Evolutionary conservation across 352 stramenopile genomes (phyloP), one percentile per base, ranked within the genome.

Genomic region (Globisporangium acanthophoron): DNA sequence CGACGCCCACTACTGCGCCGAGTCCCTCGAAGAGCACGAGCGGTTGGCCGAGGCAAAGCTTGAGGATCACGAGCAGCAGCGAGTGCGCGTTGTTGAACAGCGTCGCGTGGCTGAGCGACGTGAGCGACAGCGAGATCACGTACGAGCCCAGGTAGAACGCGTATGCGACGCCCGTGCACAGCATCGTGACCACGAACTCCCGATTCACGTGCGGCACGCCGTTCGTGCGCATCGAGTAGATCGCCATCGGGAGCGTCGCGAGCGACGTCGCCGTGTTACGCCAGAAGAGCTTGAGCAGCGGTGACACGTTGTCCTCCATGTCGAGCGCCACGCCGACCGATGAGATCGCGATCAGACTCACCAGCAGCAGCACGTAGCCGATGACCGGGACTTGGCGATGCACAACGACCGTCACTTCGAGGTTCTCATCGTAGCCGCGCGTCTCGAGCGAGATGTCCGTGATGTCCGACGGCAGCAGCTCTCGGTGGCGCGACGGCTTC

Each of bases 1-100:
- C 77, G 47, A 92, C 81, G n/a, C 82, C 85, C 41, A 94, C 71
- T 1, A 78, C 78, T 37, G 80, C 91, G 20, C 85, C 85, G 24
- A 90, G 67, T 12, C 79, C 79, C 60, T 94, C 85, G 47, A 87
- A 88, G 63, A 88, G 72, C 16, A 76, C 85, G 16, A 94, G 76
- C 49, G 80, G 79, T 29, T 83, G 65, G 0, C 78, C 82, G 18
- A 88, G 65, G 0, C 87, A 37, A 20, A 90, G 54, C 3, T 80
- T 78, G 0, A 76, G 75, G 2, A 91, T 61, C 18, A 94, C 77
- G 70, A 94, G 87, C 24, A 92, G 70, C 51, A 92, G 64, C 58
- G 82, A 92, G 61, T 92, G 85, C 56, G 80, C 90, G 56, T 92
- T 94, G 70, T 94, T 92, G 74, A 92, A 91, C 61, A 92, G 91